phyloP scores from a whole-genome alignment of 139 green algal species.

The Chloropicon primus region DNA sequence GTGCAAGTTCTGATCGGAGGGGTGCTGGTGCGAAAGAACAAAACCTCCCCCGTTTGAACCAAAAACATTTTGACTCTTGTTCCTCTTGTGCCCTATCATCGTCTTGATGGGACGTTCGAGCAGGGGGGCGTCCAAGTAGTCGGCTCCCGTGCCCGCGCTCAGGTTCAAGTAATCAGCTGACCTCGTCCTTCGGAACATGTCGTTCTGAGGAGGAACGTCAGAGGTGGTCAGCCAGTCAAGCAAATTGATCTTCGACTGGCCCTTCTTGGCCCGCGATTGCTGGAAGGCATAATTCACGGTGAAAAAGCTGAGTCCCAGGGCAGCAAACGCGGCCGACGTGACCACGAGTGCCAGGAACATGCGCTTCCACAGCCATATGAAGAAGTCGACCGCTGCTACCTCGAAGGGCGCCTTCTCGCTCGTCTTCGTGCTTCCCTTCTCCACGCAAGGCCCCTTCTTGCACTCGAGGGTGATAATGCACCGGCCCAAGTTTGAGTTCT shows the following conservation, averaged over 20 bases:
- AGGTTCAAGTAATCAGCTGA: neutral
- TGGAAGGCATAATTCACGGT: neutral
- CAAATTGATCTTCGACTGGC: neutral
- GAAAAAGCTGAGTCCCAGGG: neutral
- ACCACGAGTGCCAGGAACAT: neutral
- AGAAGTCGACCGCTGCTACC: neutral
- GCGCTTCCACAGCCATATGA: neutral
- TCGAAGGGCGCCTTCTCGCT: neutral
- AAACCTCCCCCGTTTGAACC: no score
- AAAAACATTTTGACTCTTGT: neutral
- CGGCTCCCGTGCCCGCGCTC: neutral
- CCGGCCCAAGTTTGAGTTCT: neutral
- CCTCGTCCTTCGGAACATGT: neutral
- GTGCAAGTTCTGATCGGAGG: neutral
- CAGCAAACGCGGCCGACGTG: neutral
- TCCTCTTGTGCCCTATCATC: neutral
- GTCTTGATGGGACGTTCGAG: neutral
- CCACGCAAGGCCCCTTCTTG: neutral
- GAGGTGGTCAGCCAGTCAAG: neutral
- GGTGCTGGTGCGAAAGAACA: no score
- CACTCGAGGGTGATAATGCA: neutral
- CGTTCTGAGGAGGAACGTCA: neutral
- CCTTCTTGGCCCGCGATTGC: neutral
- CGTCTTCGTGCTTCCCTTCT: neutral
- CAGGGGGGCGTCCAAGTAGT: neutral